Evolutionary conservation across 257 asterid species (phyloP), one percentile per base, ranked within the genome.

Genomic region (Datura wrightii): DNA sequence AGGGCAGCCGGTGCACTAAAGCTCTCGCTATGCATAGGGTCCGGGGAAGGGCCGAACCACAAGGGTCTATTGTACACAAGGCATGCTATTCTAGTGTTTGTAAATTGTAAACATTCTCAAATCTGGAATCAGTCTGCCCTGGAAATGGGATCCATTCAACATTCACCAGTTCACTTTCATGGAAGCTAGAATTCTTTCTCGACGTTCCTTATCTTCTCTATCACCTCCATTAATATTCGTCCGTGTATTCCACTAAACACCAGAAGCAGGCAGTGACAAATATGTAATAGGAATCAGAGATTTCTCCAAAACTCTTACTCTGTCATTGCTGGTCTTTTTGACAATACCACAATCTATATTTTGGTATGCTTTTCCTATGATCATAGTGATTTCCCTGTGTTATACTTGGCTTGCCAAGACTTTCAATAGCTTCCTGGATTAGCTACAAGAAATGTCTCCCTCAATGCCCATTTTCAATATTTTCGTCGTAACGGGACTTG

Each of bases 401-500:
- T 44, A 71, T 44, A 44, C 14, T 71, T 44, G 56, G 56, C 79
- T 71, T 71, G 79, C 37, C 56, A 71, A 71, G 39, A n/a, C 79
- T 44, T 71, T 10, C 56, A 44, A n/a, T 48, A 71, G 1, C 5
- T 44, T 71, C 79, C 56, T 71, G 18, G 56, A 71, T 71, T 71
- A 56, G 39, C 9, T 36, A 6, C 46, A 66, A 66, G 46, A 15
- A 65, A 36, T 71, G 56, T 71, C 39, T 71, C 9, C 79, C 9
- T 44, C 79, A 44, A 44, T 71, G 79, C 79, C 56, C 9, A 39
- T 71, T 44, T n/a, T 44, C 18, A 71, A n/a, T 71, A 71, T 44
- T n/a, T 71, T 71, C 18, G 9, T 71, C 5, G 79, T 71, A 44
- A 41, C 8, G 19, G 15, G 3, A 69, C 15, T 41, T 39, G 14